A percentile compares a stretch with the other conserved stretches of the same genome.
Conservation (phyloP, 768 basidiomycete genomes). For the Pleurotus giganteus region DNA sequence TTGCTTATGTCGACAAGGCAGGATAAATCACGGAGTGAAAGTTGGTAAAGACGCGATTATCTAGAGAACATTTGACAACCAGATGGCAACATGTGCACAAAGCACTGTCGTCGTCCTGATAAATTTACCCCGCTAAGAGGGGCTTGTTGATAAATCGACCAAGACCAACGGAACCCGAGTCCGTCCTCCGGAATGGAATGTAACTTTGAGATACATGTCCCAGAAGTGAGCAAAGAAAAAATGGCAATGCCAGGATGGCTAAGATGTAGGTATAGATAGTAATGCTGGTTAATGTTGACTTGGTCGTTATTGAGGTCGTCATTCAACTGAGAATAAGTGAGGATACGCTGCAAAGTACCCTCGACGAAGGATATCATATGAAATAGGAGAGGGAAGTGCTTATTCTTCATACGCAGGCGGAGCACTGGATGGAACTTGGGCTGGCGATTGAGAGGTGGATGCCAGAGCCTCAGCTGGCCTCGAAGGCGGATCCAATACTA, state of each 20-base stretch:
- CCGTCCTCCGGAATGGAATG: too few relatives aligned
- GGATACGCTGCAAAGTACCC: neutral
- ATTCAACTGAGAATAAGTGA: neutral
- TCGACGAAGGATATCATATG: neutral
- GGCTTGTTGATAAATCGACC: too few relatives aligned
- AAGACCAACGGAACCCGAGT: too few relatives aligned
- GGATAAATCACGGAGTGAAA: too few relatives aligned
- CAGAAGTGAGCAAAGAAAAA: neutral
- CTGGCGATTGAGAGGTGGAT: neutral
- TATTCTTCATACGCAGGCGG: constrained; percentile 9
- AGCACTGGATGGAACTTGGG: neutral
- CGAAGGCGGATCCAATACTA: neutral
- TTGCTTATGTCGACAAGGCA: too few relatives aligned
- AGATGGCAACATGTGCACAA: too few relatives aligned
- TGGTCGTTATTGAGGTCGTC: neutral
- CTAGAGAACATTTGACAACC: too few relatives aligned
- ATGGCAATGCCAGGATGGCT: neutral
- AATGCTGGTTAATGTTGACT: neutral
- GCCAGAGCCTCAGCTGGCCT: too few relatives aligned
- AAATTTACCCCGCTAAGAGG: too few relatives aligned
- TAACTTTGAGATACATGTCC: neutral
- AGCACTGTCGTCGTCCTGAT: too few relatives aligned
- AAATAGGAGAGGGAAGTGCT: neutral
- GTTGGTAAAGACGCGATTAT: too few relatives aligned
- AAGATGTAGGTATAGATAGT: neutral